Base-by-base conservation (phyloP, 306 rosid genomes). In the Fragaria nilgerrensis region DNA sequence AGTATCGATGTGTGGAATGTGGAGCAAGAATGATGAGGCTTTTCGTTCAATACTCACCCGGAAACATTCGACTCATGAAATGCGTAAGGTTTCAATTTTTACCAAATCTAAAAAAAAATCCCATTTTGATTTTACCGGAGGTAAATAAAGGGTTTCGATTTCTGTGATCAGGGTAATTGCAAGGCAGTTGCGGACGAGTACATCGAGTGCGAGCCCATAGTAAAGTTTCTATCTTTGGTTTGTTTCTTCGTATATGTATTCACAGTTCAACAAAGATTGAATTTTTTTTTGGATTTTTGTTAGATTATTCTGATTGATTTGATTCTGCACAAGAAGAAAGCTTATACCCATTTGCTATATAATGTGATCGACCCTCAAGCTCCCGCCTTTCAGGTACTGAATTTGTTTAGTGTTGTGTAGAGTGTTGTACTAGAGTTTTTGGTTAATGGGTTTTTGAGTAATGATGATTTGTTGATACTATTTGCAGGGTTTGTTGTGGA, bases 41-140 rank as follows among this genome's bases (percentile, higher is more conserved):
- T 71, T 92, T 88, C 80, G 82, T 95, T 32, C 96, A 92, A 75
- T 95, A 92, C 84, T 92, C 97, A 37, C 93, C 96, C 1, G 97
- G 97, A 17, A 95, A 95, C 81, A 92, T 92, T 69, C 97, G 92
- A 20, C 88, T 95, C 75, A 88, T 92, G 91, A 95, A 95, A 92
- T 95, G 98, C 52, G 97, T 95, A 87, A 70, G 55, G 68, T 47
- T 10, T n/a, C 22, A 22, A 64, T 55, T 36, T 36, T 32, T 5
- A n/a, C 37, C 61, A 4, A 27, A 75, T 22, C 43, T 5, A 12
- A 3, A 9, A 36, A 20, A 7, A 9, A 36, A 2, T 27, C 7
- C 29, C 12, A 7, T 48, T 5, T 34, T 73, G 5, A 12, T 3
- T 74, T 70, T 1, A 32, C 43, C n/a, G 65, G 68, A 84, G 29